phyloP scores from a whole-genome alignment of 179 eudicot species.

The Spergularia azorica region DNA sequence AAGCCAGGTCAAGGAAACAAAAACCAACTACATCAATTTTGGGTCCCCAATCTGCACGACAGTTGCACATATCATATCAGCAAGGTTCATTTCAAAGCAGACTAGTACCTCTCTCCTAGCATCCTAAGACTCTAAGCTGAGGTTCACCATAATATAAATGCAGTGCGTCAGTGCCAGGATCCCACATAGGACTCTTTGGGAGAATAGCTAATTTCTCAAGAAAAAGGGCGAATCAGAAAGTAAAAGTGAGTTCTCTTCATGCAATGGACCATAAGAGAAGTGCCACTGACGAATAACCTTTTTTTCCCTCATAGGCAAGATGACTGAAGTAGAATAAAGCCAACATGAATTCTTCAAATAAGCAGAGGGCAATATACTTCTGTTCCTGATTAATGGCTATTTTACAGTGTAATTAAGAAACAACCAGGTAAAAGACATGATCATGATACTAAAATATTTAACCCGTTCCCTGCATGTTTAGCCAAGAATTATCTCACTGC shows the following conservation, averaged over 20 bases:
- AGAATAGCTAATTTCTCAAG: not conserved
- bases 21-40: constrained; percentile 92
- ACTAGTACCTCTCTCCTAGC: not conserved
- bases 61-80: constrained; percentile 1
- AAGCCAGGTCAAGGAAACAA: constrained; percentile 90
- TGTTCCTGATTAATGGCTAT: not conserved
- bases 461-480: not conserved
- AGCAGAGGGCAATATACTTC: not conserved
- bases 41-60: constrained; percentile 89
- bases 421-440: not conserved
- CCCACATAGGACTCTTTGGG: not conserved
- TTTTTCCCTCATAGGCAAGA: not conserved
- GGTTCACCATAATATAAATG: too few species aligned
- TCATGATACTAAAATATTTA: not conserved
- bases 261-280: not conserved
- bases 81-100: not conserved
- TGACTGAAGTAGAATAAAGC: not conserved
- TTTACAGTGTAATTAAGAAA: not conserved
- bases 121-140: not conserved
- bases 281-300: not conserved
- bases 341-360: not conserved
- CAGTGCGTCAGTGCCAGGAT: too few species aligned
- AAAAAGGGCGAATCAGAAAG: not conserved
- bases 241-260: not conserved
- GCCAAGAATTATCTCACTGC: not conserved